Conservation (phyloP, 2,329 filamentous ascomycete species). For the Fragosphaeria purpurea region DNA sequence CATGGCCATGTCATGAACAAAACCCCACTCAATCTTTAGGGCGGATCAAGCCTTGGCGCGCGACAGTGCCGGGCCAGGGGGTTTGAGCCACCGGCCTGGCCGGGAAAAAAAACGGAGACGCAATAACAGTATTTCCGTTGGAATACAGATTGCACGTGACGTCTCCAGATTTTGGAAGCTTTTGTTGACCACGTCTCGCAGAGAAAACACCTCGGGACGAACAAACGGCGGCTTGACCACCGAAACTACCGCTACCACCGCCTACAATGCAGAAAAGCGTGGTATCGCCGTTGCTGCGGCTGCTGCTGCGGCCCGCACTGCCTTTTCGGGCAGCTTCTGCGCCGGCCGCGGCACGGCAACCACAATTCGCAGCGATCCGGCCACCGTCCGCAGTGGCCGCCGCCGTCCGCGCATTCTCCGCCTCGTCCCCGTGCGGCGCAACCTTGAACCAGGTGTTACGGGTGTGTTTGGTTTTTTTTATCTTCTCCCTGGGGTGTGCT, state of each 20-base stretch:
- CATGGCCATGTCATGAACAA: constrained; percentile 10
- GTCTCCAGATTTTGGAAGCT: not conserved
- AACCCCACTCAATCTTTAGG: not conserved
- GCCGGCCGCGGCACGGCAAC: constrained; percentile 15
- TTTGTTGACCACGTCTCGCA: not conserved
- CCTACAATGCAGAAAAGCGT: constrained; percentile 16
- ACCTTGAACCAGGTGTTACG: constrained; percentile 66
- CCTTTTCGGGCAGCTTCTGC: constrained; percentile 20
- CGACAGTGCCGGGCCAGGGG: constrained; percentile 9
- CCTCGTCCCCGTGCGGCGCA: constrained; percentile 41
- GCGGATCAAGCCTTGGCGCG: constrained; percentile 8
- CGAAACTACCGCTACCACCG: too few species aligned
- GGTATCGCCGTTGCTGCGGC: constrained; percentile 26
- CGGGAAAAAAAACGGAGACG: not conserved
- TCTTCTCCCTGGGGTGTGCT: too few species aligned
- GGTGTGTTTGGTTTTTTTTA: not conserved
- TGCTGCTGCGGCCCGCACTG: constrained; percentile 21
- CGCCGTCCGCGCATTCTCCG: constrained; percentile 22
- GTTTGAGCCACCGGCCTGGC: not conserved
- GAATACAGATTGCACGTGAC: not conserved
- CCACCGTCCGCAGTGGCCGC: constrained; percentile 17
- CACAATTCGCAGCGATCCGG: constrained; percentile 14
- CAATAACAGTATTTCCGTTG: not conserved
- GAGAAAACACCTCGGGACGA: too few species aligned
- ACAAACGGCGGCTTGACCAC: too few species aligned